Evolutionary conservation across 495 filamentous ascomycete species (phyloP).

Genomic region (Xylaria scruposa): DNA sequence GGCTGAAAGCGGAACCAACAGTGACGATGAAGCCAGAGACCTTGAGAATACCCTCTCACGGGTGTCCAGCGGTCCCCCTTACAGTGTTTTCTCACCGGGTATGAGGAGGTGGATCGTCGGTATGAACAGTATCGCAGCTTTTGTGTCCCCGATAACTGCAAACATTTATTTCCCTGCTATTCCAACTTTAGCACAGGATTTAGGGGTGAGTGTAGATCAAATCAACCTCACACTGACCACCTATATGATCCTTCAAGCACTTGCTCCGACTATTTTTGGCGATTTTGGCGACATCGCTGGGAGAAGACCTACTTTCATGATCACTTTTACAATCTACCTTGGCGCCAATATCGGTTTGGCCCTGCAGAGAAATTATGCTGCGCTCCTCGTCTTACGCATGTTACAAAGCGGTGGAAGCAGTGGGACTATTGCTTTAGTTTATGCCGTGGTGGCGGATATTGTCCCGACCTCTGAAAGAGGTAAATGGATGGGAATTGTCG

Average conservation of each 20-base stretch:
- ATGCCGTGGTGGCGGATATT: conserved; percentile 68
- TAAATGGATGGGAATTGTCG: conserved; percentile 63
- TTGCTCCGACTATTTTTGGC: conserved; percentile 65
- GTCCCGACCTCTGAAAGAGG: conserved; percentile 64
- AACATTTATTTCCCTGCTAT: conserved; percentile 81
- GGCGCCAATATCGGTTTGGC: conserved; percentile 70
- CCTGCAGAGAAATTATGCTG: conserved; percentile 63
- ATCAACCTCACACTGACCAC: conserved; percentile 74
- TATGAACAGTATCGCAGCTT: conserved; percentile 68
- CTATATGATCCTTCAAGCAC: conserved; percentile 68
- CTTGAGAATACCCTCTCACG: conserved; percentile 39
- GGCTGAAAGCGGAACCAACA: not conserved
- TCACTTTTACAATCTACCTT: conserved; percentile 64
- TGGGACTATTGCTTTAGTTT: conserved; percentile 62
- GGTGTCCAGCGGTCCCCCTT: conserved; percentile 50
- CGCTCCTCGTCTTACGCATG: conserved; percentile 66
- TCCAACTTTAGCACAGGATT: conserved; percentile 59
- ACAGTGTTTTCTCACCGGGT: conserved; percentile 62
- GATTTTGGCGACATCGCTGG: conserved; percentile 66
- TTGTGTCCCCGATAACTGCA: conserved; percentile 76
- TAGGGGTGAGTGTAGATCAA: conserved; percentile 62
- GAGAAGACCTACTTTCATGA: conserved; percentile 64
- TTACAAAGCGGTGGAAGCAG: conserved; percentile 68
- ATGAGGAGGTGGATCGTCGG: conserved; percentile 68
- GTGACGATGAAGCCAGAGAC: conserved; percentile 29